These are phyloP conservation scores for Conringia planisiliqua DNA, from an alignment of 345 rosid genomes.

Conservation along the genomic window DNA sequence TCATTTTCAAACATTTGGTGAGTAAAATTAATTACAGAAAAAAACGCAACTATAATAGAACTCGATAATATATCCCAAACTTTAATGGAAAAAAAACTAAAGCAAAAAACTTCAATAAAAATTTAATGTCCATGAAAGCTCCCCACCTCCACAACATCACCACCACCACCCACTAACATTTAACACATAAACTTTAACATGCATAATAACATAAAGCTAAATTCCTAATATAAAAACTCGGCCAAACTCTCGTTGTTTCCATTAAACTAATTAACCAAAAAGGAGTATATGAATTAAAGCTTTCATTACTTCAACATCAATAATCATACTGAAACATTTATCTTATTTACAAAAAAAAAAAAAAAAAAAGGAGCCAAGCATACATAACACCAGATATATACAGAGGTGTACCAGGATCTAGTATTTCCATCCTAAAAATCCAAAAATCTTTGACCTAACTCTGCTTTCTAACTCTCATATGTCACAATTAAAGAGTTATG, in stretches of 20 bases:
- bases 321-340: conserved; percentile 3
- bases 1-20: neutral
- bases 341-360: neutral
- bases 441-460: conserved; percentile 23
- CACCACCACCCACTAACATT: conserved; percentile 23
- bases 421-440: conserved; percentile 4
- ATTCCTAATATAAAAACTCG: neutral
- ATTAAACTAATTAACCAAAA: neutral
- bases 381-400: conserved; percentile 12
- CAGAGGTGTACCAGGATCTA: conserved; percentile 19
- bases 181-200: conserved; percentile 13
- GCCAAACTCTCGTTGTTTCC: neutral
- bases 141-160: conserved; percentile 11
- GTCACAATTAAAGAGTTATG: conserved; percentile 29
- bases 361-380: neutral
- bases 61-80: neutral
- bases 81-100: neutral
- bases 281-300: neutral
- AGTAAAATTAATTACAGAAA: neutral
- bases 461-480: conserved; percentile 18
- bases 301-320: neutral
- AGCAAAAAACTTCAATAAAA: neutral
- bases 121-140: conserved; percentile 12
- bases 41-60: neutral
- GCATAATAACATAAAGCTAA: conserved; percentile 17